Percentiles rank a stretch among this genome's conserved stretches.
Evolutionary conservation across 2,329 filamentous ascomycete genomes (phyloP).

Genomic region (Tolypocladium capitatum): DNA sequence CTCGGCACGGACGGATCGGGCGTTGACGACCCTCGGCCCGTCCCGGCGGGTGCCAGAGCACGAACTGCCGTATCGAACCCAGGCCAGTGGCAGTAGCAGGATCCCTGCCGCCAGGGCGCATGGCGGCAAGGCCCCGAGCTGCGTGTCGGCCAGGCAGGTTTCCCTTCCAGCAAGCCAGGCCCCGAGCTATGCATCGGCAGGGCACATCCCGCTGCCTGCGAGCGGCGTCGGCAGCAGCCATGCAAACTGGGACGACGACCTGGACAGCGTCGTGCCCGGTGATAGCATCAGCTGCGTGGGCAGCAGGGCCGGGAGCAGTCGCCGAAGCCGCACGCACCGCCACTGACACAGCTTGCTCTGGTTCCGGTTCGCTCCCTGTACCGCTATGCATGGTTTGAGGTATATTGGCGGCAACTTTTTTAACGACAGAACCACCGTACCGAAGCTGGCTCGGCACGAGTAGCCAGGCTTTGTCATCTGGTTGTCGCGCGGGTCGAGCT

Average conservation of each 20-base stretch:
- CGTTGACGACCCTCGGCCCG: neutral
- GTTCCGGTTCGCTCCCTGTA: neutral
- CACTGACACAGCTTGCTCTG: neutral
- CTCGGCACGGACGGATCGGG: neutral
- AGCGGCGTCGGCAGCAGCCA: slow-evolving; percentile 28
- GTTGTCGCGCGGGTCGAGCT: neutral
- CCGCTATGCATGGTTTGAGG: neutral
- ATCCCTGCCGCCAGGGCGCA: neutral
- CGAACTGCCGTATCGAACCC: neutral
- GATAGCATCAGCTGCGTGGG: slow-evolving; percentile 53
- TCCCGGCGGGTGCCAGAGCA: neutral
- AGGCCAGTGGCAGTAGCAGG: slow-evolving; percentile 9
- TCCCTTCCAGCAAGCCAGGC: slow-evolving; percentile 12
- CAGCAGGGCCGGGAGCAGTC: slow-evolving; percentile 13
- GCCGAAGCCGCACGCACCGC: slow-evolving; percentile 10
- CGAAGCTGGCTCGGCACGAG: neutral
- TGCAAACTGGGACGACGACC: slow-evolving; percentile 32
- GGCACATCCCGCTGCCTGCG: slow-evolving; percentile 24
- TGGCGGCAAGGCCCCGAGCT: slow-evolving; percentile 13
- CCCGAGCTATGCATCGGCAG: slow-evolving; percentile 16
- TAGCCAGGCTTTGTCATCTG: neutral
- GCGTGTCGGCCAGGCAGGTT: slow-evolving; percentile 18
- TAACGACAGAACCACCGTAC: neutral
- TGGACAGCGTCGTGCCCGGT: slow-evolving; percentile 41
- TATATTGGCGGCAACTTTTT: neutral